These are phyloP conservation scores for Anthoceros angustus DNA, from an alignment of 225 moss, liverwort and hornwort genomes.

Conservation along the genomic window DNA sequence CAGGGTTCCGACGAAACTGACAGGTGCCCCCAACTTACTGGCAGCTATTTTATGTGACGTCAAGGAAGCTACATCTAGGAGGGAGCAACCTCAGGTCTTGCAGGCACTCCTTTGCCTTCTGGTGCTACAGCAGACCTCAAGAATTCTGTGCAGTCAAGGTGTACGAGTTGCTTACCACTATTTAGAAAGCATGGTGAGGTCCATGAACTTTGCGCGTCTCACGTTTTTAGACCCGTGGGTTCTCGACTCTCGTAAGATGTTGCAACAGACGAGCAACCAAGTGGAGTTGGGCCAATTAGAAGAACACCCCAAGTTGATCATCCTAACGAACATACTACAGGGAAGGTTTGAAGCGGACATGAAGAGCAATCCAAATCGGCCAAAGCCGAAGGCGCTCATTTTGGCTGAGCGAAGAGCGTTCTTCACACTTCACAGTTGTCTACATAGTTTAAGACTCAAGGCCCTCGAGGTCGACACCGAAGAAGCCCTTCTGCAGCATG, in stretches of 20 bases:
- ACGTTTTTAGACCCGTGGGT: constrained; percentile 19
- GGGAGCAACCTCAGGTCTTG: constrained; percentile 7
- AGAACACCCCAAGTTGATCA: constrained; percentile 29
- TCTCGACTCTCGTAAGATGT: constrained; percentile 16
- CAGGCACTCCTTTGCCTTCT: constrained; percentile 19
- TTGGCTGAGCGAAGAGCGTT: constrained; percentile 28
- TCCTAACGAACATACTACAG: constrained; percentile 17
- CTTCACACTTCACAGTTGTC: constrained; percentile 22
- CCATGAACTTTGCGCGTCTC: constrained; percentile 12
- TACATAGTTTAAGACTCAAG: constrained; percentile 16
- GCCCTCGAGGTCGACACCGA: constrained; percentile 30
- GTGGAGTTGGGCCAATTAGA: constrained; percentile 21
- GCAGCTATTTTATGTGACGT: constrained; percentile 10
- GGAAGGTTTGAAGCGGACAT: background rate
- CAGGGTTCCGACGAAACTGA: constrained; percentile 12
- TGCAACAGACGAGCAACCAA: constrained; percentile 29
- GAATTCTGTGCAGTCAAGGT: constrained; percentile 27
- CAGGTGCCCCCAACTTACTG: constrained; percentile 15
- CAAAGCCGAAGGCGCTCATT: constrained; percentile 18
- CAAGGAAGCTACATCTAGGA: constrained; percentile 7
- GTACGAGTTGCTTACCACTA: constrained; percentile 31
- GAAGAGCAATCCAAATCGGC: constrained; percentile 4
- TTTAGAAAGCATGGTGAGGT: constrained; percentile 19
- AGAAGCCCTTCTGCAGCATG: constrained; percentile 21
- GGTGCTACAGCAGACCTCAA: constrained; percentile 23